A percentile compares a stretch with the other conserved stretches of the same genome.
Conservation (phyloP, 345 rosid species). For the Triadica sebifera region DNA sequence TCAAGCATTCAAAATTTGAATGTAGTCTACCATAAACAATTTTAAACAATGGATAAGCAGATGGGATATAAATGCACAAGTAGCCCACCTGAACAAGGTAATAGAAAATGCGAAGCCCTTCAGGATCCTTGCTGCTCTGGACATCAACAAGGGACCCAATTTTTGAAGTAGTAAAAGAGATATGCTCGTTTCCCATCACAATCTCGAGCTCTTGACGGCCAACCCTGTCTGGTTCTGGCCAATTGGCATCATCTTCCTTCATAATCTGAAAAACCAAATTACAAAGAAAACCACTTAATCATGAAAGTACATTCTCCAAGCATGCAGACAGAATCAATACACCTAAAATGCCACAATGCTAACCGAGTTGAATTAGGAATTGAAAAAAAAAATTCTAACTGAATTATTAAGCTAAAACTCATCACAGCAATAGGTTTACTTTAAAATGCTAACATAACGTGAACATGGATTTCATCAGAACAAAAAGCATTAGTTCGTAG, state of each 20-base stretch:
- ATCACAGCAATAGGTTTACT: background rate
- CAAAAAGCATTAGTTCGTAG: too few relatives aligned
- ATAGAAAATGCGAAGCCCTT: conserved; percentile 96
- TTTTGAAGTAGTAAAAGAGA: conserved; percentile 91
- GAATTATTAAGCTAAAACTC: background rate
- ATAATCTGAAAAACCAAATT: conserved; percentile 50
- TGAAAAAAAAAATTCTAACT: background rate
- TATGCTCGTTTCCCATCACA: conserved; percentile 96
- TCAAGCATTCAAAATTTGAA: background rate
- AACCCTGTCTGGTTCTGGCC: conserved; percentile 99
- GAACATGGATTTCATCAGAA: too few relatives aligned
- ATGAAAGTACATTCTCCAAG: background rate
- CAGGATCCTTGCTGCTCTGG: conserved; percentile 92
- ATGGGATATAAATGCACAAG: background rate
- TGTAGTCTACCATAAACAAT: background rate
- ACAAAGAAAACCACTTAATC: conserved; percentile 1
- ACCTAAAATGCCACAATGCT: background rate
- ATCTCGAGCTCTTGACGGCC: conserved; percentile 98
- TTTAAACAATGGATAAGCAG: background rate
- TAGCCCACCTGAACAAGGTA: conserved; percentile 93
- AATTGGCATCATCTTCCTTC: conserved; percentile 97
- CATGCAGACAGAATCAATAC: background rate
- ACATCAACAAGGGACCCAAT: conserved; percentile 98
- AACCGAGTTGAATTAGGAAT: background rate
- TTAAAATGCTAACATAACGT: too few relatives aligned